Percentiles rank a stretch among this genome's conserved stretches.
Conservation (phyloP, 306 rosid species). For the Begonia peltatifolia region DNA sequence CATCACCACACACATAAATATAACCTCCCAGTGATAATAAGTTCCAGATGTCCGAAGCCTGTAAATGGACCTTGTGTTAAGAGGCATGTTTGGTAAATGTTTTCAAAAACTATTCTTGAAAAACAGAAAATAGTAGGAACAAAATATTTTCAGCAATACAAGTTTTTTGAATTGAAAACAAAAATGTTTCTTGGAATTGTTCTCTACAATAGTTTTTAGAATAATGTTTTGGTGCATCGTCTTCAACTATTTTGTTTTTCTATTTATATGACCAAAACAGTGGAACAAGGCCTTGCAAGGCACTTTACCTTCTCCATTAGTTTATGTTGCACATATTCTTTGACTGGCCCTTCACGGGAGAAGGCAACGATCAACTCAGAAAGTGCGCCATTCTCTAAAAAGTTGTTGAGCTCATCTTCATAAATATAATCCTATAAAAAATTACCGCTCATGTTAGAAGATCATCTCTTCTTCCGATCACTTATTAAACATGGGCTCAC, state of each 20-base stretch:
- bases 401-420: slow-evolving; percentile 28
- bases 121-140: too few relatives aligned
- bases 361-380: slow-evolving; percentile 74
- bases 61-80: slow-evolving; percentile 2
- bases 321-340: slow-evolving; percentile 88
- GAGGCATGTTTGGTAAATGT: too few relatives aligned
- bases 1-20: slow-evolving; percentile 91
- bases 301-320: slow-evolving; percentile 57
- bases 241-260: too few relatives aligned
- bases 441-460: not conserved
- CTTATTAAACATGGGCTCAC: slow-evolving; percentile 22
- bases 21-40: slow-evolving; percentile 65
- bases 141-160: too few relatives aligned
- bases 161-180: too few relatives aligned
- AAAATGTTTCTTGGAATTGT: too few relatives aligned
- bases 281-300: not conserved
- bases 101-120: too few relatives aligned
- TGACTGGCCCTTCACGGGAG: slow-evolving; percentile 69
- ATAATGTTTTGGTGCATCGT: too few relatives aligned
- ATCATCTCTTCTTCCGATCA: too few relatives aligned
- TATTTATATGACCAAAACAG: not conserved
- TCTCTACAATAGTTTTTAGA: too few relatives aligned
- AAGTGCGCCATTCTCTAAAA: slow-evolving; percentile 50
- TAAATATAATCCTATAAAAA: slow-evolving; percentile 73
- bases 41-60: slow-evolving; percentile 61